These are phyloP conservation scores for Dalbergia cultrata DNA, from an alignment of 306 rosid species.

Conservation along the genomic window DNA sequence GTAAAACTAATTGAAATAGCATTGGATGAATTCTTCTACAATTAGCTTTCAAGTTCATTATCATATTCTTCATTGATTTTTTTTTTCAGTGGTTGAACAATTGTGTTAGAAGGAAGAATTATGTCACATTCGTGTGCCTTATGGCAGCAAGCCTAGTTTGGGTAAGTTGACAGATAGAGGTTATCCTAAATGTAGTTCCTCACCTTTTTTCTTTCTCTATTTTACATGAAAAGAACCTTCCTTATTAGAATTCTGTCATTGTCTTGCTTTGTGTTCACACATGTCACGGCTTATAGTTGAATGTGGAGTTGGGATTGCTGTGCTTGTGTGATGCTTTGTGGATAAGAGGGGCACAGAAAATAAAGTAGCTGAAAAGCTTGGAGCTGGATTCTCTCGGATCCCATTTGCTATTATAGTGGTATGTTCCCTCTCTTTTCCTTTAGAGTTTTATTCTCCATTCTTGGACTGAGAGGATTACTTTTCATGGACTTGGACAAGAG, in stretches of 20 bases:
- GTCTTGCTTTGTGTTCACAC: conserved; percentile 38
- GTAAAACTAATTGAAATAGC: background rate
- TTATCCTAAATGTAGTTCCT: too few species aligned
- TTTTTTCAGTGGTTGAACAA: conserved; percentile 86
- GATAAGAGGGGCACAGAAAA: conserved; percentile 71
- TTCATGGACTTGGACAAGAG: conserved; percentile 35
- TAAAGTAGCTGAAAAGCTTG: conserved; percentile 76
- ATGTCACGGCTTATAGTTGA: conserved; percentile 71
- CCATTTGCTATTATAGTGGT: conserved; percentile 86
- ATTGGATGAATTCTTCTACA: conserved; percentile 29
- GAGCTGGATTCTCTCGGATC: conserved; percentile 75
- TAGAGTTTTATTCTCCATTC: conserved; percentile 26
- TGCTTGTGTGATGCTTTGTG: conserved; percentile 81
- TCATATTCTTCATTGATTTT: conserved; percentile 33
- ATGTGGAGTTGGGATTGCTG: conserved; percentile 84
- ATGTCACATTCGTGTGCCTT: conserved; percentile 77
- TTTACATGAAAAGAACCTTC: conserved; percentile 15
- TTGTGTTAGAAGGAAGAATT: conserved; percentile 87
- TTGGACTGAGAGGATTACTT: conserved; percentile 14
- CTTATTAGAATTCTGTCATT: conserved; percentile 15
- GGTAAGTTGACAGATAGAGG: conserved; percentile 57
- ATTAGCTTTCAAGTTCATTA: too few species aligned
- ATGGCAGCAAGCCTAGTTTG: conserved; percentile 86
- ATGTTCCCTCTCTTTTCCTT: conserved; percentile 40
- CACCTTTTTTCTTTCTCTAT: background rate